phyloP scores from a whole-genome alignment of 768 basidiomycete species.

The Leucosporidium scottii region DNA sequence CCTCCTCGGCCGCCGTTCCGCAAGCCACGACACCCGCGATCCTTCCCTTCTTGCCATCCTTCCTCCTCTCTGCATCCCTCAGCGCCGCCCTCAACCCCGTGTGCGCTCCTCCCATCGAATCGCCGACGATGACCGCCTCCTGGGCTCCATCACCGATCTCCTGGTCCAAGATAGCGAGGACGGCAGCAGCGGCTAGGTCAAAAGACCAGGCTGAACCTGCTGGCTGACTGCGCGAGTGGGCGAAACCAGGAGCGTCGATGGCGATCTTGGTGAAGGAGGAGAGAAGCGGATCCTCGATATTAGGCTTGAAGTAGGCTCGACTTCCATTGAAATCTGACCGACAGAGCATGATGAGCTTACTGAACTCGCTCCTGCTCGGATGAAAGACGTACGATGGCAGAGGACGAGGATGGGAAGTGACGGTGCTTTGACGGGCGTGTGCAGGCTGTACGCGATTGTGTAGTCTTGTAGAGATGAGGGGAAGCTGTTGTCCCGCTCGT shows the following conservation, averaged over 20 bases:
- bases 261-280: neutral
- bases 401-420: neutral
- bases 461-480: neutral
- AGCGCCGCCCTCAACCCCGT: constrained; percentile 1
- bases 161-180: neutral
- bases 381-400: neutral
- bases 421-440: neutral
- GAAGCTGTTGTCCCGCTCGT: neutral
- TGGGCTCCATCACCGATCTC: neutral
- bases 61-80: neutral
- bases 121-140: neutral
- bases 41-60: neutral
- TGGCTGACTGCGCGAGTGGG: neutral
- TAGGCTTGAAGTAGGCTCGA: neutral
- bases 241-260: constrained; percentile 3
- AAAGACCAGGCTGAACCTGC: neutral
- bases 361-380: neutral
- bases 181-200: neutral
- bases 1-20: constrained; percentile 3
- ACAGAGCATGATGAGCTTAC: too few species aligned
- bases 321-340: too few species aligned
- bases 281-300: neutral
- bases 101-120: constrained; percentile 3
- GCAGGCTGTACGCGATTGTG: neutral
- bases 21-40: neutral